Conservation (phyloP, 78 protist species). For the Chrysochromulina parva region DNA sequence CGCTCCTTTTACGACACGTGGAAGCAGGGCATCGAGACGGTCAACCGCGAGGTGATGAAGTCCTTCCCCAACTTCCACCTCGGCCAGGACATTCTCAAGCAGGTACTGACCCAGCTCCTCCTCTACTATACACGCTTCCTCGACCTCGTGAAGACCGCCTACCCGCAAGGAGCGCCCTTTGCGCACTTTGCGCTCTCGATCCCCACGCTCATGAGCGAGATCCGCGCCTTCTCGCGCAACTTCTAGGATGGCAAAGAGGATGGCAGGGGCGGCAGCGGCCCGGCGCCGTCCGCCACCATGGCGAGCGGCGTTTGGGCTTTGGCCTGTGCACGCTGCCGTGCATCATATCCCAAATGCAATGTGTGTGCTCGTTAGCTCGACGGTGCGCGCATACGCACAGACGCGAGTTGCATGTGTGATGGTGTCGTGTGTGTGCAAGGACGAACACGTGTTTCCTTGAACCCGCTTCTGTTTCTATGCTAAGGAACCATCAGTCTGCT, state of each 20-base stretch:
- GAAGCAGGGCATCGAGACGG: not conserved
- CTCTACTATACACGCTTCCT: constrained; percentile 42
- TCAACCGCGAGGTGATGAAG: constrained; percentile 8
- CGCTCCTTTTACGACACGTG: not conserved
- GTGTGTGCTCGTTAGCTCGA: too few species aligned
- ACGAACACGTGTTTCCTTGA: too few species aligned
- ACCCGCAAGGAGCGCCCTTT: not conserved
- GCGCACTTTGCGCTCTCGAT: not conserved
- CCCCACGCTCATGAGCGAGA: constrained; percentile 18
- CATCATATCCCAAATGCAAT: too few species aligned
- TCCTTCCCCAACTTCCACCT: constrained; percentile 5
- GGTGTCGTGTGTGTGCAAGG: too few species aligned
- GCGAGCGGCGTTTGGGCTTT: too few species aligned
- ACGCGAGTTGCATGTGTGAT: too few species aligned
- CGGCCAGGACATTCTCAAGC: constrained; percentile 34
- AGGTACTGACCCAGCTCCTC: constrained; percentile 24
- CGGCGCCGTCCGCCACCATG: too few species aligned
- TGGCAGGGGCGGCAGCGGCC: too few species aligned
- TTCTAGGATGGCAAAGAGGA: not conserved
- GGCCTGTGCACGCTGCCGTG: too few species aligned
- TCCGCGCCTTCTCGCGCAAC: not conserved
- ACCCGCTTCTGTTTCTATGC: too few species aligned
- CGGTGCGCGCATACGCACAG: too few species aligned
- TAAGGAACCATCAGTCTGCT: too few species aligned
- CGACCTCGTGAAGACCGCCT: not conserved